Conservation (phyloP, 2,329 filamentous ascomycete genomes). For the Pseudonectria foliicola region DNA sequence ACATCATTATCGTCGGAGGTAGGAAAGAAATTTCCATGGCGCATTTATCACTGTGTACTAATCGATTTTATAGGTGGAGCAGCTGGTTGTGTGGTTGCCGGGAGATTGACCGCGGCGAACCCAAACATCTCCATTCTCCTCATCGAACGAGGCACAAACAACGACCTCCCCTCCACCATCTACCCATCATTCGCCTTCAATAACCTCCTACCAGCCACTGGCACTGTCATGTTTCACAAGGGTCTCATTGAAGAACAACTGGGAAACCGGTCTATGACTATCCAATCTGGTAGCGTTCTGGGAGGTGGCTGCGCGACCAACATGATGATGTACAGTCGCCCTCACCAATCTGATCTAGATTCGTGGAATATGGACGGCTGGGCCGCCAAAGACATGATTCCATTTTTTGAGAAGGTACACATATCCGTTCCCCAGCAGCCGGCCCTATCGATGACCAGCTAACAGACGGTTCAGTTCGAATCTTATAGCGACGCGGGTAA, state of each 20-base stretch:
- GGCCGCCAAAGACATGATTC: constrained; percentile 24
- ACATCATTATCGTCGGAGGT: constrained; percentile 17
- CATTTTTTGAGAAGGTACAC: constrained; percentile 24
- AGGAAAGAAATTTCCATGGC: too few relatives aligned
- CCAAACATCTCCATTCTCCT: constrained; percentile 23
- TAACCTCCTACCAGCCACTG: constrained; percentile 16
- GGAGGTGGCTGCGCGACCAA: constrained; percentile 28
- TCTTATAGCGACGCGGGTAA: constrained; percentile 41
- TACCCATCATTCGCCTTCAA: constrained; percentile 21
- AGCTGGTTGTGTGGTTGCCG: constrained; percentile 24
- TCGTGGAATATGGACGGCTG: constrained; percentile 29
- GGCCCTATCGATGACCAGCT: too few relatives aligned
- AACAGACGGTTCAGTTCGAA: too few relatives aligned
- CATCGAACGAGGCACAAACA: constrained; percentile 25
- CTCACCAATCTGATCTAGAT: constrained; percentile 26
- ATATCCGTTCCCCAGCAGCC: fast-evolving
- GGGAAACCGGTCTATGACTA: constrained; percentile 16
- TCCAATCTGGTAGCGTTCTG: constrained; percentile 21
- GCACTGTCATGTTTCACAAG: constrained; percentile 21
- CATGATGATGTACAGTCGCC: constrained; percentile 27
- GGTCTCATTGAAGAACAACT: constrained; percentile 17
- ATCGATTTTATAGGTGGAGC: constrained; percentile 21
- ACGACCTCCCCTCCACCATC: constrained; percentile 20
- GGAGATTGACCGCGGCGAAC: constrained; percentile 22
- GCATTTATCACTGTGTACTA: too few relatives aligned